Conservation (phyloP, 139 green algal species). For the Volvox reticuliferus region DNA sequence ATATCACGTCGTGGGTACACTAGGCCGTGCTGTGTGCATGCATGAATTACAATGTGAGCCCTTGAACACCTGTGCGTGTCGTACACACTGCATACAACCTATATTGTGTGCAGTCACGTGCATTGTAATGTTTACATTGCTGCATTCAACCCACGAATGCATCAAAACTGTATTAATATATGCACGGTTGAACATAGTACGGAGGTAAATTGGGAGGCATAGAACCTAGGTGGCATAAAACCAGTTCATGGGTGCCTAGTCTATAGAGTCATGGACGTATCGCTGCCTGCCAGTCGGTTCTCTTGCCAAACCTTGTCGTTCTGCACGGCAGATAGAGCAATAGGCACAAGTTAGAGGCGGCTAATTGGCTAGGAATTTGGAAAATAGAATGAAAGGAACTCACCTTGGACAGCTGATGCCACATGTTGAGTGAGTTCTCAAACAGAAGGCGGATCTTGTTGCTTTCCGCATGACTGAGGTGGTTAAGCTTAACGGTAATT, state of each 20-base stretch:
- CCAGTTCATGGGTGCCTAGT: neutral
- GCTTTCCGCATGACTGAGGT: constrained; percentile 85
- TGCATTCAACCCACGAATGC: no score
- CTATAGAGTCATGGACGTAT: constrained; percentile 20
- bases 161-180: no score
- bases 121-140: no score
- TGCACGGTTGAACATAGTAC: no score
- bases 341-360: neutral
- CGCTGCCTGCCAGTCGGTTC: neutral
- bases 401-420: constrained; percentile 69
- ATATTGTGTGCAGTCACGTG: no score
- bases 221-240: no score
- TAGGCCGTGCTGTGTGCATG: no score
- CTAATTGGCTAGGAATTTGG: neutral
- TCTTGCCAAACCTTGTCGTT: constrained; percentile 50
- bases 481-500: constrained; percentile 91
- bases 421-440: constrained; percentile 71
- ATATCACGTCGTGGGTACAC: no score
- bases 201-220: no score
- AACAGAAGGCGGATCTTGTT: constrained; percentile 88
- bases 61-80: no score
- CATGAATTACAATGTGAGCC: no score
- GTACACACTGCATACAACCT: no score
- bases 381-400: neutral
- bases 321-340: neutral